Base-by-base conservation (phyloP, 208 protist species). In the Sergeia podlipaevii region DNA sequence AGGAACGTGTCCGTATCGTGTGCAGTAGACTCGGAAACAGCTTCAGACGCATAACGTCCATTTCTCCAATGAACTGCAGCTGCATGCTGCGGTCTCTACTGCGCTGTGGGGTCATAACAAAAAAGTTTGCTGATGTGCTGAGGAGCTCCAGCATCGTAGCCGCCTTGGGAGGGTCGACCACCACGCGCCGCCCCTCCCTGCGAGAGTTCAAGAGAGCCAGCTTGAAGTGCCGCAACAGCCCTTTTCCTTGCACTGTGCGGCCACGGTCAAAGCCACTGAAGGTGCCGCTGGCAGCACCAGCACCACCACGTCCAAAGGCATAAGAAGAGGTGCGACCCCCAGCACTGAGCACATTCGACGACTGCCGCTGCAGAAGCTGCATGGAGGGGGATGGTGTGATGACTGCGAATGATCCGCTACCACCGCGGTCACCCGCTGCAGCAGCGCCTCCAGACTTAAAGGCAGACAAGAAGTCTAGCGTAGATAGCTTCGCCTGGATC, bases 1-100 rank as follows among this genome's bases (percentile, higher is more conserved):
- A 13, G 1, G 18, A 4, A 20, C 60, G 36, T 2, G 72, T 49
- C 24, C 70, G 56, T 21, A 84, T 33, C 4, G 63, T 37, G 65
- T 76, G 72, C 20, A 85, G 42, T 2, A 81, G 23, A 6, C 50
- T 65, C 0, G 85, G 77, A 43, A 75, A 85, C 20, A 79, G 52
- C 27, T 36, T 41, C 28, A 71, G 42, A 17, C 37, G 27, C 23
- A 89, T 18, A n/a, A 45, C 29, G 15, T 68, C 46, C 1, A 94
- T 60, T 44, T 86, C 80, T 0, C 83, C 87, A 20, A 91, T 49
- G 44, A 70, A 70, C 18, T 87, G 75, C 13, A 94, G 44, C 38
- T 80, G 48, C 26, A 76, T 44, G 38, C 63, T 56, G 0, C 66
- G 63, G 28, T 75, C 75, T 0, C 64, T 68, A 24, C 13, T 45